These are phyloP conservation scores for Casuarina glauca DNA, from an alignment of 306 rosid genomes.

Conservation along the genomic window DNA sequence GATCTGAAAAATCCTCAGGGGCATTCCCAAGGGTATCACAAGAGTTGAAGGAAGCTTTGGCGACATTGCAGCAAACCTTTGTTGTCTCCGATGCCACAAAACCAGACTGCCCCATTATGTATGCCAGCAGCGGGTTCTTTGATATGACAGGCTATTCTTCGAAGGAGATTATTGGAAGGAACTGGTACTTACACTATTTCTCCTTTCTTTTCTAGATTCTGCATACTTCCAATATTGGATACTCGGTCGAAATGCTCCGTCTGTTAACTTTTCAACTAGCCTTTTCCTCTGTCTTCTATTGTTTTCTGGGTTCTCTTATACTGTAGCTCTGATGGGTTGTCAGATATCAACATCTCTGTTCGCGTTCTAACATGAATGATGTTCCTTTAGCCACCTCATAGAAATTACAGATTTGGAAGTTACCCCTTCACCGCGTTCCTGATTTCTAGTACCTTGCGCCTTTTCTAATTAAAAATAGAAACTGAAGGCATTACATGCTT, in stretches of 20 bases:
- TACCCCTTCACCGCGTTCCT: no score
- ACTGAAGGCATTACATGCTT: not conserved
- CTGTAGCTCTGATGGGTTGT: no score
- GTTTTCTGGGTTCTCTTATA: not conserved
- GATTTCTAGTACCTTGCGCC: no score
- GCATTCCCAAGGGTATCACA: conserved; percentile 68
- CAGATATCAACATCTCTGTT: no score
- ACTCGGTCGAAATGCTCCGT: no score
- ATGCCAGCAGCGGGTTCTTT: conserved; percentile 83
- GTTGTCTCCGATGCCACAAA: conserved; percentile 93
- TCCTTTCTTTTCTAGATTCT: not conserved
- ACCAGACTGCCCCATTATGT: conserved; percentile 89
- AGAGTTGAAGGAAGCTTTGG: conserved; percentile 73
- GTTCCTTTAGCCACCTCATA: no score
- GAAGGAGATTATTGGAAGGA: conserved; percentile 83
- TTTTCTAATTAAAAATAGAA: no score
- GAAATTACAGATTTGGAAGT: no score
- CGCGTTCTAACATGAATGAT: no score
- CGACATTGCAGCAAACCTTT: conserved; percentile 74
- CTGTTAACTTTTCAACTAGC: no score
- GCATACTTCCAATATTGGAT: no score
- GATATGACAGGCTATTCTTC: conserved; percentile 84
- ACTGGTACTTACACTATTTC: conserved; percentile 53
- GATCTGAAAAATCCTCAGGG: conserved; percentile 39
- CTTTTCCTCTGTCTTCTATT: not conserved